These are phyloP conservation scores for Collybiopsis luxurians DNA, from an alignment of 768 basidiomycete species.

Conservation along the genomic window DNA sequence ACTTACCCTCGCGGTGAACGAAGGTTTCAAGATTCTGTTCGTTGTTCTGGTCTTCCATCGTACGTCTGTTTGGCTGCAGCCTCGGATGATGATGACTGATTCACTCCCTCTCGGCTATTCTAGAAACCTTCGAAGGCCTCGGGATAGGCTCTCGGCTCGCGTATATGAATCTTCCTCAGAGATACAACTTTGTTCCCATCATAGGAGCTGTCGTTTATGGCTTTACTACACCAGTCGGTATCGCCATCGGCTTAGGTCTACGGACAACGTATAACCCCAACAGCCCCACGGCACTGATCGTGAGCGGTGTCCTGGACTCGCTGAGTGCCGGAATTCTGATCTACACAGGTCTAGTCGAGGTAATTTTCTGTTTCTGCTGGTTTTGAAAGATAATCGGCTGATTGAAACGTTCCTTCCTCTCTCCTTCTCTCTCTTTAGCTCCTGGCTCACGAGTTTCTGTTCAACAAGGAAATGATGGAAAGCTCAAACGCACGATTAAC, in stretches of 20 bases:
- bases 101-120: background rate
- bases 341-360: conserved; percentile 87
- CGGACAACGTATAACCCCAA: conserved; percentile 79
- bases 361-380: conserved; percentile 19
- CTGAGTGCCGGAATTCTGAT: conserved; percentile 85
- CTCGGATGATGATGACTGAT: background rate
- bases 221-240: conserved; percentile 82
- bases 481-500: conserved; percentile 60
- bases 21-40: conserved; percentile 81
- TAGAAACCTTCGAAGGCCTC: conserved; percentile 92
- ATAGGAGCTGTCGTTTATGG: conserved; percentile 65
- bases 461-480: conserved; percentile 83
- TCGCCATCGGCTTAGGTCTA: conserved; percentile 80
- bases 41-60: conserved; percentile 91
- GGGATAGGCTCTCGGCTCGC: conserved; percentile 91
- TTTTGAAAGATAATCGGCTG: background rate
- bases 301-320: conserved; percentile 83
- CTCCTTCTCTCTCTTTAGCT: conserved; percentile 39
- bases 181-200: conserved; percentile 56
- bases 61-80: conserved; percentile 35
- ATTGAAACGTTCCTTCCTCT: background rate
- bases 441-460: conserved; percentile 92
- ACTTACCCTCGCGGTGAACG: conserved; percentile 87
- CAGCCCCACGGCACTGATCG: conserved; percentile 71
- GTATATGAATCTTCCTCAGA: conserved; percentile 56